Base-by-base conservation (phyloP, 352 stramenopile species). In the Phytophthora fragariaefolia region DNA sequence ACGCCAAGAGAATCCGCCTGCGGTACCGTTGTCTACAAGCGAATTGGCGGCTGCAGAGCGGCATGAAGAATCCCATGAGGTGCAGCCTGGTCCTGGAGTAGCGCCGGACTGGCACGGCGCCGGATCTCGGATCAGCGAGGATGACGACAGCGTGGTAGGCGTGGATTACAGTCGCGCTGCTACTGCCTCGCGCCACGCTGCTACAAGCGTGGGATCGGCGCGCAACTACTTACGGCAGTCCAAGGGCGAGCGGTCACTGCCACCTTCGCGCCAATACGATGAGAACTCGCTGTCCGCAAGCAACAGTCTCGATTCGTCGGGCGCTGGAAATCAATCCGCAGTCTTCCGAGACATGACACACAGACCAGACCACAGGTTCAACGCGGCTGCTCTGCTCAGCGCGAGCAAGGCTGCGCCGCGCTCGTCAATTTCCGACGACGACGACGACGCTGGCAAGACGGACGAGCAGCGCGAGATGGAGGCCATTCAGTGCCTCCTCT, bases 401-500 rank as follows among this genome's bases (percentile, higher is more conserved):
- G 63, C 47, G 8, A n/a, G 20, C 17, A 69, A 36, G 17, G 22
- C 28, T 10, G 34, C 49, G 28, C n/a, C 22, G 4, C 32, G 10
- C 9, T 43, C 30, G 4, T 42, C 28, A 26, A 49, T 36, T 36
- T 36, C 18, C 24, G 20, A 42, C 30, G 56, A 47, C 8, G 15
- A 47, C 24, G 49, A 27, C 13, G 24, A 46, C 22, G 18, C 22
- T 13, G 52, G 24, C 45, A 90, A 85, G 63, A 87, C 77, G 1
- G 68, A 85, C 24, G 75, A 81, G 26, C 77, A 88, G 67, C 79
- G 75, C 42, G 79, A 90, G 73, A 76, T 78, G 58, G 83, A 90
- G 51, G 82, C 82, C 8, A 85, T 89, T 50, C 65, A 76, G 58
- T 79, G 58, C 27, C 65, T 91, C 26, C 68, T 91, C n/a, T 91